phyloP scores from a whole-genome alignment of 106 monocot species.

The Iris macrosiphon region DNA sequence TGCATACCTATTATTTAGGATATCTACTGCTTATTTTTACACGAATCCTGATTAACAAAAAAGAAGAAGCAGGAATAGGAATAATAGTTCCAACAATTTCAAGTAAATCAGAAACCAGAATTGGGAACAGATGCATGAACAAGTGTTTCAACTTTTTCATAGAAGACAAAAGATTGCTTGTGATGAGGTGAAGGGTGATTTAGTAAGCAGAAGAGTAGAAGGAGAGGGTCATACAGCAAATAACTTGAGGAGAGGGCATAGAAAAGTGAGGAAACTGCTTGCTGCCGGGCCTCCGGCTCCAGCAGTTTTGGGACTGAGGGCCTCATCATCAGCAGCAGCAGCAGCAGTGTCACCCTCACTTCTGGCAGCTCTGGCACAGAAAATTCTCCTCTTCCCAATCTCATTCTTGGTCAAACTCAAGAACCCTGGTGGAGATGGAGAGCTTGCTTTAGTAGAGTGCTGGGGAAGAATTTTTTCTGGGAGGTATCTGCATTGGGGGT shows the following conservation, averaged over 20 bases:
- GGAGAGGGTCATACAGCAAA: constrained; percentile 30
- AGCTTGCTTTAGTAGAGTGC: constrained; percentile 2
- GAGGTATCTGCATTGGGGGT: too few species aligned
- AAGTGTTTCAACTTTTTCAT: too few species aligned
- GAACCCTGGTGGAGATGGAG: not conserved
- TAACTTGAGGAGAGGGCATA: constrained; percentile 68
- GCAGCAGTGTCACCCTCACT: not conserved
- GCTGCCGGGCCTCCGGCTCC: constrained; percentile 21
- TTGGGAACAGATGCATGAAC: too few species aligned
- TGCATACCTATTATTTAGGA: too few species aligned
- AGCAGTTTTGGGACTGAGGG: not conserved
- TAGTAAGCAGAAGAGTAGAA: not conserved
- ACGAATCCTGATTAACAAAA: too few species aligned
- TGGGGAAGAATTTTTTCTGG: too few species aligned
- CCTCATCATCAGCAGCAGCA: constrained; percentile 2
- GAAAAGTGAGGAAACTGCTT: constrained; percentile 51
- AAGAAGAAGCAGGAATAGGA: too few species aligned
- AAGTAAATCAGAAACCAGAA: too few species aligned
- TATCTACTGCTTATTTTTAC: too few species aligned
- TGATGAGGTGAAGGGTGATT: too few species aligned
- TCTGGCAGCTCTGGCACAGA: constrained; percentile 4
- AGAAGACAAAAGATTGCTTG: too few species aligned
- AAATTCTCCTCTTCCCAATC: not conserved
- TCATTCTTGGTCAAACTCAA: constrained; percentile 3
- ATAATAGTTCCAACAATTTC: too few species aligned